Evolutionary conservation across 257 asterid species (phyloP), one percentile per base, ranked within the genome.

Genomic region (Mentha longifolia): DNA sequence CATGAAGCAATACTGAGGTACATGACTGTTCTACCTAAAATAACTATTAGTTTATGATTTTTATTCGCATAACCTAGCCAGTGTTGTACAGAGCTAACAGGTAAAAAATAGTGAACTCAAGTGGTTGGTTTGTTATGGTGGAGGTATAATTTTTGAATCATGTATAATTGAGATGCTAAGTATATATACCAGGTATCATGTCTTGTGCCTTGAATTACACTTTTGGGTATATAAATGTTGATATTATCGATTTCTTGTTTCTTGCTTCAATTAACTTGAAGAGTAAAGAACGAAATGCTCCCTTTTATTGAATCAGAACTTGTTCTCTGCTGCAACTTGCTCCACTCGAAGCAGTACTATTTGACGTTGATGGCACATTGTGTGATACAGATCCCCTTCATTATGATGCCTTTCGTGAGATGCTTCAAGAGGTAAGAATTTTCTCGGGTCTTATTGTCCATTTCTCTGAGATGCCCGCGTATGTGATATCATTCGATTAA

Each of bases 381-480:
- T 86, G 96, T 31, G 99, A 94, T 77, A 71, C 99, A 7, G 99
- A 94, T 77, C 99, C 99, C 73, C 81, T 94, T 80, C 99, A 94
- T 69, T 71, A 63, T 50, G 10, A 68, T 46, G 97, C 97, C 65
- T 92, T 89, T 74, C 85, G 82, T 3, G 92, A 63, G 80, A 75
- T 89, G 95, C 96, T 92, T 81, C 93, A 67, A 64, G 90, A 86
- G 95, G 95, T 92, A 20, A 52, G 55, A 28, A 17, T 58, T 31
- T 71, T 51, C 13, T 16, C 74, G 39, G 30, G 56, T 35, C 56
- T 76, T 30, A 15, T 54, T 61, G 41, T 72, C 64, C 45, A 33
- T 51, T 41, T 58, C 70, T 11, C 9, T 37, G 31, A 31, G 25
- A 64, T 49, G 15, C 20, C 43, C 15, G 9, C 31, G 10, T 30